Evolutionary conservation across 129 eudicot species (phyloP), one percentile per base, ranked within the genome.

Genomic region (Chrysanthemum lavandulifolium): DNA sequence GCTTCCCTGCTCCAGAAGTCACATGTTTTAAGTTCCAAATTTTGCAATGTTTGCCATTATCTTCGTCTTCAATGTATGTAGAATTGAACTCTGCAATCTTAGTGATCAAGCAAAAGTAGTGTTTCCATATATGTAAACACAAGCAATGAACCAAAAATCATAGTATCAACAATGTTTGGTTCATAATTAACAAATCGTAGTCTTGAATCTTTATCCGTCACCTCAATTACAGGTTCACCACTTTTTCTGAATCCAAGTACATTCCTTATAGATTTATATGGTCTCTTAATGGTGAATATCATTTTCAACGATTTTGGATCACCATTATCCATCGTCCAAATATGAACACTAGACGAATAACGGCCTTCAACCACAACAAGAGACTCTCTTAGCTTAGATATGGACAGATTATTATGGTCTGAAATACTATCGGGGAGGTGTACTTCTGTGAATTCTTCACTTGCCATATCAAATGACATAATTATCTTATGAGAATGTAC

Each of bases 401-500:
- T 53, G 12, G 31, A 7, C 27, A 69, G 5, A n/a, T 4, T 5
- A 27, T n/a, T 10, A n/a, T 50, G 10, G 58, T 15, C 3, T 51
- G 62, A 27, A 7, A 69, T 3, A 52, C 54, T 16, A 68, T 27
- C 61, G 0, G 49, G 61, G 1, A 52, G 25, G 12, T 13, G 6
- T 25, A 68, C 15, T 54, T 23, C 47, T 29, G n/a, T 14, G n/a
- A 68, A 51, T 40, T 65, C 54, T 2, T 65, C 69, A 43, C 53
- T 65, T 10, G 11, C 10, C 69, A 65, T 12, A 65, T 68, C 73
- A 52, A 68, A 68, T 14, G 73, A 68, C 21, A 67, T 67, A 49
- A 68, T 68, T 43, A 52, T 5, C 6, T 29, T 52, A 68, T 1
- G 2, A 5, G 0, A 0, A 47, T n/a, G 7, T 3, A 50, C 21